phyloP scores from a whole-genome alignment of 225 moss, liverwort and hornwort genomes.

The Anthoceros angustus region DNA sequence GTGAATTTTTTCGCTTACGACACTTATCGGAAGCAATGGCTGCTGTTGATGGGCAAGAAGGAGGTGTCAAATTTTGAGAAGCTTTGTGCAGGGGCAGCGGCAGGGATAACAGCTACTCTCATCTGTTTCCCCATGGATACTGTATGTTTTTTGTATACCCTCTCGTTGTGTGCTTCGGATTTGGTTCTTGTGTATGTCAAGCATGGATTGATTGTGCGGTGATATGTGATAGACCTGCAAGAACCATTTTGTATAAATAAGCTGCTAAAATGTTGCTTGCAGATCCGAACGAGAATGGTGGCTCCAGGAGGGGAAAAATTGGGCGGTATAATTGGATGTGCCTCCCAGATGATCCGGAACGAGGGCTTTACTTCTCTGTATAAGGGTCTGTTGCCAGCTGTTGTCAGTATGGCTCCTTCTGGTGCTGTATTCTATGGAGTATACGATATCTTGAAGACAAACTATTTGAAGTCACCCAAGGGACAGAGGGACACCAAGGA shows the following conservation, averaged over 20 bases:
- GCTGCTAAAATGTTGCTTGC: slow-evolving; percentile 1
- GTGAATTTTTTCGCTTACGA: slow-evolving; percentile 33
- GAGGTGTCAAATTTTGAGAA: slow-evolving; percentile 26
- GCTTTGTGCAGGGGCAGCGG: slow-evolving; percentile 27
- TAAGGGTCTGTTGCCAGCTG: slow-evolving; percentile 31
- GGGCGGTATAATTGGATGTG: slow-evolving; percentile 29
- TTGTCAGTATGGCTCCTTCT: slow-evolving; percentile 36
- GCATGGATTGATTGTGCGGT: background rate
- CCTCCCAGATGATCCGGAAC: slow-evolving; percentile 20
- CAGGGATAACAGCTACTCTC: slow-evolving; percentile 29
- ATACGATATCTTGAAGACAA: slow-evolving; percentile 28
- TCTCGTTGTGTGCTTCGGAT: background rate
- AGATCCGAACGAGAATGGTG: slow-evolving; percentile 32
- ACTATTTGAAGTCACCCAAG: slow-evolving; percentile 27
- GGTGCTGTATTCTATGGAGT: slow-evolving; percentile 43
- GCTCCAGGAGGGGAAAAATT: slow-evolving; percentile 33
- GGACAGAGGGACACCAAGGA: slow-evolving; percentile 17
- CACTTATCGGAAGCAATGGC: slow-evolving; percentile 16
- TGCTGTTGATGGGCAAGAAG: slow-evolving; percentile 16
- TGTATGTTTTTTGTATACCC: slow-evolving; percentile 11
- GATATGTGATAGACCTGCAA: background rate
- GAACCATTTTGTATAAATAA: background rate
- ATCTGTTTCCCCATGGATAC: slow-evolving; percentile 34
- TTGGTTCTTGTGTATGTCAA: background rate
- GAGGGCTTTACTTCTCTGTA: slow-evolving; percentile 29